Percentiles rank a stretch among this genome's conserved stretches.
phyloP scores from a whole-genome alignment of 2,329 filamentous ascomycete species.

The Aspergillus alliaceus region DNA sequence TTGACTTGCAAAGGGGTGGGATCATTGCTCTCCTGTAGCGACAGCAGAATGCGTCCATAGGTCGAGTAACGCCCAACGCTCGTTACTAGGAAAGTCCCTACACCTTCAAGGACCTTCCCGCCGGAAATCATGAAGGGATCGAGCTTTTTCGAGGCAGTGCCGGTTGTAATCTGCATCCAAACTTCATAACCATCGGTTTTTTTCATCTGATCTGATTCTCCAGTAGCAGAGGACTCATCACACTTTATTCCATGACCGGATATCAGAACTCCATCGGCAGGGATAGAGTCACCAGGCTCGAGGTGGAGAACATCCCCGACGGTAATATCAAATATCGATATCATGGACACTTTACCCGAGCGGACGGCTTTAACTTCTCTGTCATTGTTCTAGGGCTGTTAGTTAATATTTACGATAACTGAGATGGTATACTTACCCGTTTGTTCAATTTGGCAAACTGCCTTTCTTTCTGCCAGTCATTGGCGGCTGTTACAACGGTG shows the following conservation, averaged over 20 bases:
- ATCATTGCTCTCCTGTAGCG: constrained; percentile 70
- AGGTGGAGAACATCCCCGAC: constrained; percentile 70
- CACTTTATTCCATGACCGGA: constrained; percentile 66
- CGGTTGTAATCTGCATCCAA: constrained; percentile 55
- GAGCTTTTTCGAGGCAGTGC: constrained; percentile 55
- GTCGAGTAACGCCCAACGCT: constrained; percentile 72
- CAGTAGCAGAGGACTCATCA: constrained; percentile 72
- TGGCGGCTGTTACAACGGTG: constrained; percentile 61
- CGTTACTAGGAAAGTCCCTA: constrained; percentile 73
- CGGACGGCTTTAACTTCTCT: constrained; percentile 66
- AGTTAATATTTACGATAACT: constrained; percentile 12
- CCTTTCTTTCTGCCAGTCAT: constrained; percentile 68
- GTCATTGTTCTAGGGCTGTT: constrained; percentile 58
- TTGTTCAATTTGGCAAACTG: constrained; percentile 64
- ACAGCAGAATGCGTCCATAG: constrained; percentile 74
- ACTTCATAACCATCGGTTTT: constrained; percentile 64
- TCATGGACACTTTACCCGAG: constrained; percentile 63
- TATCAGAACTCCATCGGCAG: constrained; percentile 70
- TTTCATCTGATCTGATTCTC: constrained; percentile 71
- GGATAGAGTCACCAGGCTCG: constrained; percentile 68
- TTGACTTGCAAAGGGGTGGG: constrained; percentile 76
- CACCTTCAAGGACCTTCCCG: constrained; percentile 72
- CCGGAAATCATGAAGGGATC: constrained; percentile 81
- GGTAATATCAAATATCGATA: constrained; percentile 66
- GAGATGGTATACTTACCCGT: constrained; percentile 30